Conservation (phyloP, 108 stramenopile species). For the Nitzschia sp. region DNA sequence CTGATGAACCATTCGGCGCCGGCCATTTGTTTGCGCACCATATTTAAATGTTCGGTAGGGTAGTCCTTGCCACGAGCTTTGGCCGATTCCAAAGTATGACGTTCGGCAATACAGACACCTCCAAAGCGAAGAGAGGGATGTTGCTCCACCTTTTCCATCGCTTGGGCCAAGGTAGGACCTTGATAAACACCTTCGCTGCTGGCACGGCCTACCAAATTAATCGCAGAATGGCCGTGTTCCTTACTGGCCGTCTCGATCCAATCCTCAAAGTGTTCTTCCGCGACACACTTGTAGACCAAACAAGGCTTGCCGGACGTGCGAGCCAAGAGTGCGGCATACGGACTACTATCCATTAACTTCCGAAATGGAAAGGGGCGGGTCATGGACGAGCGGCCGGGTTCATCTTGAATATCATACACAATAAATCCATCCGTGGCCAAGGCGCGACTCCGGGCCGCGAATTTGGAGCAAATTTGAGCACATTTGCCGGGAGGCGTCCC, state of each 20-base stretch:
- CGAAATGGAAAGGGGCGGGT: slow-evolving; percentile 62
- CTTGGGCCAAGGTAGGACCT: slow-evolving; percentile 44
- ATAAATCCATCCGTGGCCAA: slow-evolving; percentile 66
- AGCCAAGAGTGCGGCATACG: slow-evolving; percentile 46
- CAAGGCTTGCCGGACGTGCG: slow-evolving; percentile 35
- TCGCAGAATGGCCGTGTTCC: slow-evolving; percentile 40
- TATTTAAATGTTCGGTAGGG: slow-evolving; percentile 55
- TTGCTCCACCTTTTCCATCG: slow-evolving; percentile 32
- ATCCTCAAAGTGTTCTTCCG: slow-evolving; percentile 42
- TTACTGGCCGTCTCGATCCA: slow-evolving; percentile 41
- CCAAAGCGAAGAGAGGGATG: slow-evolving; percentile 37
- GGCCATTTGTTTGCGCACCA: slow-evolving; percentile 51
- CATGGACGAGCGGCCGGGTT: slow-evolving; percentile 42
- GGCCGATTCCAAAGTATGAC: slow-evolving; percentile 58
- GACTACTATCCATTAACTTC: slow-evolving; percentile 41
- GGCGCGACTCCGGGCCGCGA: slow-evolving; percentile 36
- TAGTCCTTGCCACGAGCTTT: slow-evolving; percentile 34
- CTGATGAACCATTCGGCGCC: slow-evolving; percentile 68
- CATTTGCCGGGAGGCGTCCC: slow-evolving; percentile 41
- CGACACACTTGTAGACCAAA: slow-evolving; percentile 60
- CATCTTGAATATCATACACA: slow-evolving; percentile 74
- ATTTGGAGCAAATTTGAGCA: slow-evolving; percentile 40
- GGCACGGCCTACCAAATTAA: slow-evolving; percentile 56
- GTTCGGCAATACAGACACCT: slow-evolving; percentile 67
- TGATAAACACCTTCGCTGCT: slow-evolving; percentile 27